Percentiles rank a stretch among this genome's conserved stretches.
These are phyloP conservation scores for Backusella psychrophila DNA, from an alignment of 192 early-diverging fungal species.

Conservation along the genomic window DNA sequence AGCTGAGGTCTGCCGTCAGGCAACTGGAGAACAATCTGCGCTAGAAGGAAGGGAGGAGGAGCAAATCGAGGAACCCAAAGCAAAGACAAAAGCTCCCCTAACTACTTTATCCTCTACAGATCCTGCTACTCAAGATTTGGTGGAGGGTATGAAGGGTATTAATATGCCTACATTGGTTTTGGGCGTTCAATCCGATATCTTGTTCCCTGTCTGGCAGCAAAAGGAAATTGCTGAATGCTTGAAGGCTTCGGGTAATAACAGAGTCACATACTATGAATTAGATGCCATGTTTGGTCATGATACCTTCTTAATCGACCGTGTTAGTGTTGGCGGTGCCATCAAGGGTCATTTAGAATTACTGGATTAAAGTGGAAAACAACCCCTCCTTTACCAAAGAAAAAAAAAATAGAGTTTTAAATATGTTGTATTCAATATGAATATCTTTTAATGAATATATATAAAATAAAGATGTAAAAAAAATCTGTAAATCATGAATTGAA, in stretches of 20 bases:
- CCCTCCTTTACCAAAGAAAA: not conserved
- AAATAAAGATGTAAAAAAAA: not conserved
- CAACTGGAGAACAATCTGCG: conserved; percentile 19
- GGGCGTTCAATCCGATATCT: conserved; percentile 92
- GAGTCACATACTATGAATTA: conserved; percentile 95
- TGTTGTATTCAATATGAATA: not conserved
- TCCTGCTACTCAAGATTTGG: conserved; percentile 56
- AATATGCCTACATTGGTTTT: conserved; percentile 85
- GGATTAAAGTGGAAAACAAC: not conserved
- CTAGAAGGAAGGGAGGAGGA: conserved; percentile 36
- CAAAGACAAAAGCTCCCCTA: not conserved
- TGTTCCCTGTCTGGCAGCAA: conserved; percentile 96
- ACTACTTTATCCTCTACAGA: conserved; percentile 40
- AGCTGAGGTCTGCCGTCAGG: conserved; percentile 16
- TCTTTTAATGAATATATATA: not conserved
- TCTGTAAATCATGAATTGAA: not conserved
- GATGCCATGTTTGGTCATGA: conserved; percentile 98
- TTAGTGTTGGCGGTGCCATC: conserved; percentile 90
- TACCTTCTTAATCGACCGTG: conserved; percentile 89
- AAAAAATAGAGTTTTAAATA: not conserved
- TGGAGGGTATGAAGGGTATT: conserved; percentile 67
- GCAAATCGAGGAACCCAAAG: not conserved
- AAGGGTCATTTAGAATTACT: conserved; percentile 81
- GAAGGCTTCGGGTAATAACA: conserved; percentile 77
- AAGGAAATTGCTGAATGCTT: conserved; percentile 93